phyloP scores from a whole-genome alignment of 305 asterid species.

The Rubia balearica region DNA sequence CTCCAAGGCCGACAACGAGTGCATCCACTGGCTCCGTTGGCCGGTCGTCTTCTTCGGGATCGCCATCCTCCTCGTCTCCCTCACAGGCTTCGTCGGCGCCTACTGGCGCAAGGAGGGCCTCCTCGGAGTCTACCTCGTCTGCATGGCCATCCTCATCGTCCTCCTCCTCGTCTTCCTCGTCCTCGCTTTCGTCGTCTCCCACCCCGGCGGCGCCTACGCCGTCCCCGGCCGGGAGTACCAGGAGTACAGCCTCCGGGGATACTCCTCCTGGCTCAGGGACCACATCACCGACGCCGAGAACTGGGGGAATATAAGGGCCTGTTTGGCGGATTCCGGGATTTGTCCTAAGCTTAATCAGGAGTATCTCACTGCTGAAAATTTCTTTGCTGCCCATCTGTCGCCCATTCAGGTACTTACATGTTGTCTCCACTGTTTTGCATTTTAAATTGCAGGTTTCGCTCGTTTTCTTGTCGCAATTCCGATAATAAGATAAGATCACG shows the following conservation, averaged over 20 bases:
- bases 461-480: background rate
- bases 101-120: conserved; percentile 66
- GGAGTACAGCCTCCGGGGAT: conserved; percentile 60
- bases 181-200: conserved; percentile 70
- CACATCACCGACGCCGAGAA: conserved; percentile 46
- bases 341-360: conserved; percentile 48
- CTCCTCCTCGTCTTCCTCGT: conserved; percentile 52
- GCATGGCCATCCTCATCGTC: conserved; percentile 70
- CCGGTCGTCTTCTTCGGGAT: conserved; percentile 60
- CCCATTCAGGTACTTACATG: conserved; percentile 48
- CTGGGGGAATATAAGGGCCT: conserved; percentile 65
- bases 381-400: conserved; percentile 64
- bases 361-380: conserved; percentile 44
- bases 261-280: conserved; percentile 61
- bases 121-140: conserved; percentile 54
- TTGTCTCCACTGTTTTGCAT: background rate
- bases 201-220: conserved; percentile 54
- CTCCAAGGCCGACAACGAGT: conserved; percentile 70
- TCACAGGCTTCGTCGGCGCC: conserved; percentile 71
- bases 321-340: conserved; percentile 53
- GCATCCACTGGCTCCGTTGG: conserved; percentile 90
- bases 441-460: background rate
- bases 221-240: conserved; percentile 39
- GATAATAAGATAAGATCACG: background rate
- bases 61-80: conserved; percentile 45